Evolutionary conservation across 257 asterid species (phyloP), one percentile per base, ranked within the genome.

Genomic region (Sherardia arvensis): DNA sequence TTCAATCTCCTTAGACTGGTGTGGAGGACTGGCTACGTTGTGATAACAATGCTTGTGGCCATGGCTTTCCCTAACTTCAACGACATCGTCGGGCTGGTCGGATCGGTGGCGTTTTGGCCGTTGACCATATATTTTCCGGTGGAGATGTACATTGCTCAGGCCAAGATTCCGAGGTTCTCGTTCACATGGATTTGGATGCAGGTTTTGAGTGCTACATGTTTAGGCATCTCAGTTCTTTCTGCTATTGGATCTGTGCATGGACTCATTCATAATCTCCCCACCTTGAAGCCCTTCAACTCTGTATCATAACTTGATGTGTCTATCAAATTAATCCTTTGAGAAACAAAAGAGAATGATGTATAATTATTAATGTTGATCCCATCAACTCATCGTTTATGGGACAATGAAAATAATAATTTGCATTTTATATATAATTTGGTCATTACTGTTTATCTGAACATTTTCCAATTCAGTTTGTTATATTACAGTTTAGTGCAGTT

Each of bases 41-140:
- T 84, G 23, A 20, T 71, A 34, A 79, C 85, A 4, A 79, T 84
- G 5, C 2, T 62, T 11, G 6, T 84, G 15, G 95, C 90, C 5
- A 82, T 85, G 88, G 12, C 81, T 28, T 74, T 88, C 28, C 94
- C 96, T 0, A 85, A 82, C 67, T 88, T 86, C 88, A 88, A 88
- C 18, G 83, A 84, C 33, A 64, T 88, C 3, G 81, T 84, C 25
- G 96, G 95, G 11, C 79, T 88, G 5, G 63, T 84, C 1, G 95
- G 95, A 25, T 82, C 95, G 1, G 29, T 67, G 22, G 26, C 88
- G 0, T 88, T 88, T 62, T 88, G 88, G 87, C 92, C 95, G 12
- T 66, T 86, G 53, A 74, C 90, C 0, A 87, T 88, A 4, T 83
- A 70, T 60, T 85, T 84, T 58, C 90, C 96, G 4, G 64, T 81